Conservation (phyloP, 495 filamentous ascomycete genomes). For the Penicillium paradoxum region DNA sequence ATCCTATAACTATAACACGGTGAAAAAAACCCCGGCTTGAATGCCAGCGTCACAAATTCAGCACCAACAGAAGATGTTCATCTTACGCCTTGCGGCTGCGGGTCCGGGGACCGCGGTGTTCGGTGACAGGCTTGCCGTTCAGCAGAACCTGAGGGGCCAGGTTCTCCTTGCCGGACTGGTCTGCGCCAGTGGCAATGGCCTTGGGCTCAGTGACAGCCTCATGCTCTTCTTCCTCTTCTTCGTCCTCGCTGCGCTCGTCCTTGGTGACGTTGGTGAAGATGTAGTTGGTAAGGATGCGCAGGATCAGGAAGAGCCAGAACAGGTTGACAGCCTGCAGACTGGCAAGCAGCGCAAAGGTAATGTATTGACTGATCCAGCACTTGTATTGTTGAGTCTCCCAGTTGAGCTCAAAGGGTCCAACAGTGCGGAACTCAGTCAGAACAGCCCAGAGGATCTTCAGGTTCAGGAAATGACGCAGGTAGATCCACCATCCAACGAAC, state of each 20-base stretch:
- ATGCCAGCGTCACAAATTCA: background rate
- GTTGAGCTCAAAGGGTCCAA: constrained; percentile 83
- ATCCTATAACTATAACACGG: constrained; percentile 8
- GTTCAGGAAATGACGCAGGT: constrained; percentile 89
- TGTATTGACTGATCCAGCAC: constrained; percentile 67
- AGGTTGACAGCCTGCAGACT: constrained; percentile 76
- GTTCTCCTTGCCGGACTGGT: constrained; percentile 32
- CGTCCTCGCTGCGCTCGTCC: constrained; percentile 60
- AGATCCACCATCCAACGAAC: constrained; percentile 85
- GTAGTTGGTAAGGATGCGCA: constrained; percentile 63
- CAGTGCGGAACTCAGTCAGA: constrained; percentile 80
- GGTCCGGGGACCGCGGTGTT: constrained; percentile 21
- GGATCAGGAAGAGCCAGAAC: constrained; percentile 82
- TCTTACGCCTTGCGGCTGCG: constrained; percentile 24
- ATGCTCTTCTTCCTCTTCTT: constrained; percentile 47
- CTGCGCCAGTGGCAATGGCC: constrained; percentile 29
- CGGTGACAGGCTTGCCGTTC: constrained; percentile 35
- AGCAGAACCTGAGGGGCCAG: constrained; percentile 33
- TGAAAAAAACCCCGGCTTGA: background rate
- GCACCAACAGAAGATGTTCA: background rate
- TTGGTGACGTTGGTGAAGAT: constrained; percentile 45
- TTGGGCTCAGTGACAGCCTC: constrained; percentile 17
- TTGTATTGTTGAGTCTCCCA: constrained; percentile 85
- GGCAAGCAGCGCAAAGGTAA: constrained; percentile 66
- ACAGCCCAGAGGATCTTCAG: constrained; percentile 79